Base-by-base conservation (phyloP, 2,329 filamentous ascomycete genomes). In the Penicillium sp. region DNA sequence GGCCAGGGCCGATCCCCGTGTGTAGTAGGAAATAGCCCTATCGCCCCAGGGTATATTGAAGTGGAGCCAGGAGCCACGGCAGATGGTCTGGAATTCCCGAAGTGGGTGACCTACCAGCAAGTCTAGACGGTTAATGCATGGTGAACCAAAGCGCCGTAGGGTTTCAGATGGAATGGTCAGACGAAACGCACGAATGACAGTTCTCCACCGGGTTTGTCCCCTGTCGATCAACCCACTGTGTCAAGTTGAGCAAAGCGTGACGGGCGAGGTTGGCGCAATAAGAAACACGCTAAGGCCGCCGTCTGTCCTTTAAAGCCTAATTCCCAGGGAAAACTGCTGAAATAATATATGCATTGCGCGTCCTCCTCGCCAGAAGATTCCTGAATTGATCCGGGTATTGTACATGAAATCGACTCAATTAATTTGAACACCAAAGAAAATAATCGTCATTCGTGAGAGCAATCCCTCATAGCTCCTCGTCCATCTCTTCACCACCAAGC, bases 401-500 rank as follows among this genome's bases (percentile, higher is more conserved):
- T 48, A 48, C 49, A 53, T 52, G 42, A 55, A 56, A 56, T 18
- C 22, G 43, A 40, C 16, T 22, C 14, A 34, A 50, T 50, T 32
- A 54, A 50, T 45, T 27, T 22, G 31, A 53, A 44, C 22, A 43
- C 42, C 39, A 42, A 43, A 38, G 36, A 43, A 43, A 44, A 40
- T 18, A 47, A 53, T 54, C 56, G 24, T 56, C 49, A 65, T 50
- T 60, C 60, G 47, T 62, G 59, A 38, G 32, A 44, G 39, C 24
- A 18, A 24, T 43, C 47, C 31, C 43, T 64, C 54, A 65, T 54
- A 63, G 47, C 49, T 64, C 71, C 54, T 76, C 71, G 18, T 59
- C 56, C 32, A 68, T 68, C 60, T 86, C 83, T 36, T 88, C 87
- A 39, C 81, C 84, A n/a, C 86, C 85, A 21, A 92, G 77, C 75